Conservation (phyloP, 208 protist genomes). For the Naegleria fowleri region DNA sequence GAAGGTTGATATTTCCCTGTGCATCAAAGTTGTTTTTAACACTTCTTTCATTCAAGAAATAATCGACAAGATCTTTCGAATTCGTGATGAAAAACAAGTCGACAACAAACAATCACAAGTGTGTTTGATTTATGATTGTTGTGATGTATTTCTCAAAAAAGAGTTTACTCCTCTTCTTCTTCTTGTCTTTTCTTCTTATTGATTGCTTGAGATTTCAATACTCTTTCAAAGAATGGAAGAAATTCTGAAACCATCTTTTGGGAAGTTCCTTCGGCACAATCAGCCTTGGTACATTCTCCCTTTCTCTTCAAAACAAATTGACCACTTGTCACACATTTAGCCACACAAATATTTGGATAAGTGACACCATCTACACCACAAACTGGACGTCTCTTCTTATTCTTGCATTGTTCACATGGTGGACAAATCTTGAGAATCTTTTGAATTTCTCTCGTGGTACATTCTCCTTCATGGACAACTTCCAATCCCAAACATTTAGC, state of each 20-base stretch:
- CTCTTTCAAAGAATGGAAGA: background rate
- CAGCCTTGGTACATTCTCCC: background rate
- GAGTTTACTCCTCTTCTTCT: too few species aligned
- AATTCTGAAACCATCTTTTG: background rate
- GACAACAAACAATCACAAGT: too few species aligned
- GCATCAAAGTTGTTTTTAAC: too few species aligned
- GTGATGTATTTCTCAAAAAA: too few species aligned
- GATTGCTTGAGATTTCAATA: background rate
- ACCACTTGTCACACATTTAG: background rate
- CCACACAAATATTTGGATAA: background rate
- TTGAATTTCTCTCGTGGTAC: background rate
- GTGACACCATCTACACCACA: slow-evolving; percentile 12
- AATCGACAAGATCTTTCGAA: too few species aligned
- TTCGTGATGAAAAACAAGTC: too few species aligned
- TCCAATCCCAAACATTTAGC: background rate
- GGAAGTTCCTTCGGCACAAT: background rate
- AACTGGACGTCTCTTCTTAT: background rate
- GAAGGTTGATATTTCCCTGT: too few species aligned
- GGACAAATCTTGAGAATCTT: background rate
- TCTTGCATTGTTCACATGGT: background rate
- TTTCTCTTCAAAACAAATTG: background rate
- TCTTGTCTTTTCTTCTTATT: background rate
- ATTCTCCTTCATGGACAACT: background rate
- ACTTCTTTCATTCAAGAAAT: too few species aligned
- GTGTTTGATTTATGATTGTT: too few species aligned